A percentile compares a stretch with the other conserved stretches of the same genome.
Conservation (phyloP, 345 rosid genomes). For the Gynandropsis gynandra region DNA sequence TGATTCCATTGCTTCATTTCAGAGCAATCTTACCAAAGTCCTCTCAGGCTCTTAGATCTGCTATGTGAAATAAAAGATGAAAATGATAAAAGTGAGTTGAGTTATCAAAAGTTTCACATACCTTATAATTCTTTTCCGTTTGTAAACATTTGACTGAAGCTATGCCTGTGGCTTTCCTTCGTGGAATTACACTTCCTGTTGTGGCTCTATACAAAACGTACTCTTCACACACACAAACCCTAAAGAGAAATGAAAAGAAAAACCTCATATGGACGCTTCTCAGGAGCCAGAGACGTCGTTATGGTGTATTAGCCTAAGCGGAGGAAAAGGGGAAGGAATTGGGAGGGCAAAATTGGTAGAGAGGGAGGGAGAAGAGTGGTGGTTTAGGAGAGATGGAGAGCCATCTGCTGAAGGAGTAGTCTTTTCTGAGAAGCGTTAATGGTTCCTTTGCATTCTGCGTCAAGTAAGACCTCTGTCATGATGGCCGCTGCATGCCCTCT, state of each 20-base stretch:
- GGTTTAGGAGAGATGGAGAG: slow-evolving; percentile 40
- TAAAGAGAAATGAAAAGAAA: too few relatives aligned
- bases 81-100: too few relatives aligned
- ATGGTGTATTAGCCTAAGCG: too few relatives aligned
- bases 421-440: slow-evolving; percentile 58
- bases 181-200: too few relatives aligned
- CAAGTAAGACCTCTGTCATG: slow-evolving; percentile 57
- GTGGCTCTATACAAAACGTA: too few relatives aligned
- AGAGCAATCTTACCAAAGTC: slow-evolving; percentile 55
- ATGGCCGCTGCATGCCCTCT: slow-evolving; percentile 61
- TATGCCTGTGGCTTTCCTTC: too few relatives aligned
- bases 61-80: neutral
- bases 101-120: too few relatives aligned
- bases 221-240: too few relatives aligned
- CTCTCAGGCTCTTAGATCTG: slow-evolving; percentile 39
- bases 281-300: too few relatives aligned
- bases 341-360: slow-evolving; percentile 28
- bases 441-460: slow-evolving; percentile 61
- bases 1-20: slow-evolving; percentile 68
- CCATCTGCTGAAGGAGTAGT: slow-evolving; percentile 50
- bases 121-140: too few relatives aligned
- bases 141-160: too few relatives aligned
- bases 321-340: neutral
- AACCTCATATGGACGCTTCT: too few relatives aligned
- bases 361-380: neutral